A percentile compares a stretch with the other conserved stretches of the same genome.
Conservation (phyloP, 768 basidiomycete genomes). For the Boletus rubescentipes region DNA sequence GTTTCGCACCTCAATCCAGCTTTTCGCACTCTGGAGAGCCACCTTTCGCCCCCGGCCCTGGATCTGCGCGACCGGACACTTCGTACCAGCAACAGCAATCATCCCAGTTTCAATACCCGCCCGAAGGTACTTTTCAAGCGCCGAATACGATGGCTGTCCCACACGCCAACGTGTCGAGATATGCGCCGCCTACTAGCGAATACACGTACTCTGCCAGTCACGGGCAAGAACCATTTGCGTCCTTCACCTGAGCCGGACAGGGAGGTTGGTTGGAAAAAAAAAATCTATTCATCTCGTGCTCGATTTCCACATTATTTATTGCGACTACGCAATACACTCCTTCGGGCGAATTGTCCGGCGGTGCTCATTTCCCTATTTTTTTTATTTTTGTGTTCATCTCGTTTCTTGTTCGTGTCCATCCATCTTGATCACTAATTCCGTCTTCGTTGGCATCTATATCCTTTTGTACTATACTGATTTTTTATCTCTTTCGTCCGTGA, state of each 20-base stretch:
- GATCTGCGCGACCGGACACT: slow-evolving; percentile 8
- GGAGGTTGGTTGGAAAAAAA: slow-evolving; percentile 1
- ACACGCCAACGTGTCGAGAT: slow-evolving; percentile 16
- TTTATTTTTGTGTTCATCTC: slow-evolving; percentile 6
- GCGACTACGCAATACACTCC: not conserved
- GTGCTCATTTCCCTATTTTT: slow-evolving; percentile 1
- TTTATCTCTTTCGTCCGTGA: not conserved
- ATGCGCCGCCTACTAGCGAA: slow-evolving; percentile 18
- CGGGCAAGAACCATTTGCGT: slow-evolving; percentile 22
- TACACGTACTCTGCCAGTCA: slow-evolving; percentile 25
- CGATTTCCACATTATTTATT: slow-evolving; percentile 5
- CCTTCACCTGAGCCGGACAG: slow-evolving; percentile 15
- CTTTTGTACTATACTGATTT: slow-evolving; percentile 9
- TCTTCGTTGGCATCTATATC: slow-evolving; percentile 10
- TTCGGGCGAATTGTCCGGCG: slow-evolving; percentile 7
- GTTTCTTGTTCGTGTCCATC: slow-evolving; percentile 14
- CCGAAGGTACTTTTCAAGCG: slow-evolving; percentile 17
- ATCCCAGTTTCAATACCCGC: slow-evolving; percentile 18
- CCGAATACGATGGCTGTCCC: slow-evolving; percentile 13
- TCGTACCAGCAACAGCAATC: slow-evolving; percentile 15
- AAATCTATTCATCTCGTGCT: not conserved
- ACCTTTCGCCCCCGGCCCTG: slow-evolving; percentile 16
- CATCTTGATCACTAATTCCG: slow-evolving; percentile 8
- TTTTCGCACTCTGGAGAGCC: slow-evolving; percentile 18
- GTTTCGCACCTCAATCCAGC: slow-evolving; percentile 12